These are phyloP conservation scores for Elaeagnus macrophylla DNA, from an alignment of 306 rosid genomes.

Conservation along the genomic window DNA sequence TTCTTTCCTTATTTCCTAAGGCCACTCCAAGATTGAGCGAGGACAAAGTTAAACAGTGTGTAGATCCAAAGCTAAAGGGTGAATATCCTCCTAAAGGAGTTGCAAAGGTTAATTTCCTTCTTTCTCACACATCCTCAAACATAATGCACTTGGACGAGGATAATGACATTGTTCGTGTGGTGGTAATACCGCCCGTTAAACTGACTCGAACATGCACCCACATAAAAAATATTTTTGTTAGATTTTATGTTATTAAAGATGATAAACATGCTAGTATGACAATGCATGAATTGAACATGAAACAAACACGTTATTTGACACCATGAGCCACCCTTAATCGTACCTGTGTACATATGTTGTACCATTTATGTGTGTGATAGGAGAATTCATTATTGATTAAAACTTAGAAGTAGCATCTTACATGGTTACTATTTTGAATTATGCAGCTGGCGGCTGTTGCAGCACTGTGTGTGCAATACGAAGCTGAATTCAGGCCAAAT, in stretches of 20 bases:
- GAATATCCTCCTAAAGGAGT: slow-evolving; percentile 96
- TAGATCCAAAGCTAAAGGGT: slow-evolving; percentile 90
- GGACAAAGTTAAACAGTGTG: slow-evolving; percentile 95
- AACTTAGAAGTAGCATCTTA: slow-evolving; percentile 13
- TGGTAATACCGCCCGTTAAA: too few relatives aligned
- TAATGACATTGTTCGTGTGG: too few relatives aligned
- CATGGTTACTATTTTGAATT: slow-evolving; percentile 9
- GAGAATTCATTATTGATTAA: slow-evolving; percentile 8
- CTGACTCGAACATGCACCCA: too few relatives aligned
- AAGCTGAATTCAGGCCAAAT: slow-evolving; percentile 92
- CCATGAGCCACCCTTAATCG: neutral
- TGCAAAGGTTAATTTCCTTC: slow-evolving; percentile 56
- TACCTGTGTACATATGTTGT: neutral
- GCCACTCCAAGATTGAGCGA: slow-evolving; percentile 96
- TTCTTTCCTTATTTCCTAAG: slow-evolving; percentile 18
- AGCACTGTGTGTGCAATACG: slow-evolving; percentile 88
- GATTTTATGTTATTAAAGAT: too few relatives aligned
- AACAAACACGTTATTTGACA: neutral
- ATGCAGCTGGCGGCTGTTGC: slow-evolving; percentile 95
- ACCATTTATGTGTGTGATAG: too few relatives aligned
- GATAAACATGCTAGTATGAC: too few relatives aligned
- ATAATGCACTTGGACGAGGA: too few relatives aligned
- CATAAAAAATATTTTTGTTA: neutral
- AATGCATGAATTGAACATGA: too few relatives aligned
- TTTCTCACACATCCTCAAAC: neutral